Evolutionary conservation across 2,329 filamentous ascomycete species (phyloP).

Genomic region (Thielaviopsis musarum): DNA sequence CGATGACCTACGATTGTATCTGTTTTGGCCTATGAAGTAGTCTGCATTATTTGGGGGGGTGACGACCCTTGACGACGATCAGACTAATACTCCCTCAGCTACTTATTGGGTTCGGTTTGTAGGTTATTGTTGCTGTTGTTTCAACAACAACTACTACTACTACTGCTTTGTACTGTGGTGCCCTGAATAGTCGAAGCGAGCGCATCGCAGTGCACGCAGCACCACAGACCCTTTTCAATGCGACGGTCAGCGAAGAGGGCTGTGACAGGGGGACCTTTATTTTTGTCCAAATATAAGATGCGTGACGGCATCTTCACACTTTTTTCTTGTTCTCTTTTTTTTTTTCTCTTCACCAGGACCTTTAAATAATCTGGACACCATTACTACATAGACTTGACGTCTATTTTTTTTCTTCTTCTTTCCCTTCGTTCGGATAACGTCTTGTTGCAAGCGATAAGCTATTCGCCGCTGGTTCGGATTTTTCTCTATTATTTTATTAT

Average conservation of each 20-base stretch:
- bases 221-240: too few relatives aligned
- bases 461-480: constrained; percentile 8
- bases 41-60: neutral
- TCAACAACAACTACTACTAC: too few relatives aligned
- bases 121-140: neutral
- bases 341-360: neutral
- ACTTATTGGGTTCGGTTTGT: neutral
- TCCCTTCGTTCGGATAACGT: constrained; percentile 4
- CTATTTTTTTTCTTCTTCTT: neutral
- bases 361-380: neutral
- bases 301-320: neutral
- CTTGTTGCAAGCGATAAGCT: constrained; percentile 8
- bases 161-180: neutral
- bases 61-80: neutral
- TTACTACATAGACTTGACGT: constrained; percentile 2
- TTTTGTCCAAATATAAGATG: neutral
- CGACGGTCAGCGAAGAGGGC: too few relatives aligned
- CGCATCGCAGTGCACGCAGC: too few relatives aligned
- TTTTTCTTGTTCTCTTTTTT: neutral
- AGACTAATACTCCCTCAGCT: neutral
- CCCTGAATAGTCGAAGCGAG: too few relatives aligned
- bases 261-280: neutral
- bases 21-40: too few relatives aligned
- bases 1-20: too few relatives aligned
- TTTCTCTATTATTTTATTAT: constrained; percentile 2